Percentiles rank a stretch among this genome's conserved stretches.
Conservation (phyloP, 2,329 filamentous ascomycete genomes). For the Amesomyces nigricolor region DNA sequence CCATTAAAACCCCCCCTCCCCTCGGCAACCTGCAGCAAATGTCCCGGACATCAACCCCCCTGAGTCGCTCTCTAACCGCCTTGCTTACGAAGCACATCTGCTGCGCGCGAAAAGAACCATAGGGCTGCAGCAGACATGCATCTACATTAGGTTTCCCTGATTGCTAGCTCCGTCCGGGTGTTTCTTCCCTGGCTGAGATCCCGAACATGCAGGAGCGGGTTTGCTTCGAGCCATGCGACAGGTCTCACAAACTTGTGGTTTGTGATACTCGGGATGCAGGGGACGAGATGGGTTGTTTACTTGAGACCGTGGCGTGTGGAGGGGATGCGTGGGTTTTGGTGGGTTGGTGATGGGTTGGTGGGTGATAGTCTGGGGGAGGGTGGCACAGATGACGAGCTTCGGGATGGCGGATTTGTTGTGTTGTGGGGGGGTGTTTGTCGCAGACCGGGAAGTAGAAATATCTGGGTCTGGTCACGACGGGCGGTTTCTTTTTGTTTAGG, state of each 20-base stretch:
- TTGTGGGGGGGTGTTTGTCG: not conserved
- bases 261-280: conserved; percentile 2
- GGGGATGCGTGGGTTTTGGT: not conserved
- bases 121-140: not conserved
- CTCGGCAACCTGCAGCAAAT: not conserved
- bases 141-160: not conserved
- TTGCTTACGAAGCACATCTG: not conserved
- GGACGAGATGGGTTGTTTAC: not conserved
- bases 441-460: not conserved
- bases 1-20: too few species aligned
- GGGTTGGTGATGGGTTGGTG: not conserved
- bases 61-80: conserved; percentile 12
- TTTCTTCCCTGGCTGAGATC: not conserved
- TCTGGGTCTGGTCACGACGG: not conserved
- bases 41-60: not conserved
- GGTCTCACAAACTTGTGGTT: not conserved
- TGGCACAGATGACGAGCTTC: not conserved
- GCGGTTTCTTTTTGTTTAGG: not conserved
- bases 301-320: conserved; percentile 5
- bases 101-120: not conserved
- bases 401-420: not conserved
- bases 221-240: not conserved
- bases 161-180: not conserved
- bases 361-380: not conserved
- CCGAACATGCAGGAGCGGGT: conserved; percentile 3